Conservation (phyloP, 306 rosid species). For the Fagus crenata region DNA sequence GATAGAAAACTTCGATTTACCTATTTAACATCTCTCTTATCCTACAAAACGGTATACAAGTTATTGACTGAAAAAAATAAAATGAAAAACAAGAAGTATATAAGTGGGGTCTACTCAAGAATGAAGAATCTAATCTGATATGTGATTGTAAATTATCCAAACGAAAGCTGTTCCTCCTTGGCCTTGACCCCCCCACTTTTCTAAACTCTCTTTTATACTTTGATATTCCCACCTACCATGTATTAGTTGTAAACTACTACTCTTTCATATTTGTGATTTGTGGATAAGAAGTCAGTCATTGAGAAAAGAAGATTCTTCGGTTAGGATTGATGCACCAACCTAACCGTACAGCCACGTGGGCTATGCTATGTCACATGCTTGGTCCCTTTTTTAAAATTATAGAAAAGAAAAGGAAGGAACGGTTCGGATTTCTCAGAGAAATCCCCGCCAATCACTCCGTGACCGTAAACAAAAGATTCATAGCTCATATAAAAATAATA, state of each 20-base stretch:
- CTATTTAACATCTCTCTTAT: too few relatives aligned
- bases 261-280: not conserved
- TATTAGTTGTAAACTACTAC: slow-evolving; percentile 1
- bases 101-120: not conserved
- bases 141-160: too few relatives aligned
- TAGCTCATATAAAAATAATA: not conserved
- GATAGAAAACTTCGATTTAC: too few relatives aligned
- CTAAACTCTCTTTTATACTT: not conserved
- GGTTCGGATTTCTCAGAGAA: slow-evolving; percentile 4
- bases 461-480: not conserved
- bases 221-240: not conserved
- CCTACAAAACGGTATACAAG: too few relatives aligned
- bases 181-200: not conserved
- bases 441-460: slow-evolving; percentile 42
- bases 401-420: not conserved
- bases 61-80: too few relatives aligned
- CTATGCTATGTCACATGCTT: not conserved
- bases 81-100: not conserved
- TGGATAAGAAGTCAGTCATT: slow-evolving; percentile 4
- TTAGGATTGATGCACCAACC: slow-evolving; percentile 26
- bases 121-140: not conserved
- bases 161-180: not conserved
- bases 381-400: not conserved
- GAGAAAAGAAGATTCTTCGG: slow-evolving; percentile 2
- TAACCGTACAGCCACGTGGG: slow-evolving; percentile 33